Conservation (phyloP, 2,329 filamentous ascomycete species). For the Arthrobotrys megalospora region DNA sequence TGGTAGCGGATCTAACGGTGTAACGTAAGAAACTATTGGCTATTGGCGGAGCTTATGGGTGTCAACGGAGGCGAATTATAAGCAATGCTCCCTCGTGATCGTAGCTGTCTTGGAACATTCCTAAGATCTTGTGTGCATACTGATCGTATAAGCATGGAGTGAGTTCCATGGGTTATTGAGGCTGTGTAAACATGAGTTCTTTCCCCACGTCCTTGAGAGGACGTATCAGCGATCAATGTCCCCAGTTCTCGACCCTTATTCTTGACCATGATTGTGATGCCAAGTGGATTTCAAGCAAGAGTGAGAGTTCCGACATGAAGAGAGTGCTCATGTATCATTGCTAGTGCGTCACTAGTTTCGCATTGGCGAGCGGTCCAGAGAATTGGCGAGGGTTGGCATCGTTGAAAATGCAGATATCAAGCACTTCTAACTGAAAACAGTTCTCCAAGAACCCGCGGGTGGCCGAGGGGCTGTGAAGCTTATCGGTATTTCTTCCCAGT, state of each 20-base stretch:
- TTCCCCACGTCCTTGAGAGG: conserved; percentile 35
- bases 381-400: conserved; percentile 45
- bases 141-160: conserved; percentile 18
- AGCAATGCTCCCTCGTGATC: conserved; percentile 42
- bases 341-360: conserved; percentile 28
- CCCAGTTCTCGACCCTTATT: conserved; percentile 9
- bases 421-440: conserved; percentile 17
- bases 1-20: conserved; percentile 2
- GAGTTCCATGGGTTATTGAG: conserved; percentile 22
- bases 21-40: conserved; percentile 25
- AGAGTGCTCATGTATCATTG: conserved; percentile 5
- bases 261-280: conserved; percentile 22
- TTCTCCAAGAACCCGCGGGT: conserved; percentile 16
- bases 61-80: conserved; percentile 24
- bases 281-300: conserved; percentile 16
- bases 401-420: conserved; percentile 18
- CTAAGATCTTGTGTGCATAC: conserved; percentile 16
- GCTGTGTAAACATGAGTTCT: conserved; percentile 28
- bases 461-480: conserved; percentile 56
- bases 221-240: conserved; percentile 27
- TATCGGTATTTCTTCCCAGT: conserved; percentile 29
- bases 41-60: too few relatives aligned
- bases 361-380: conserved; percentile 36
- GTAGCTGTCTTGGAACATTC: neutral
- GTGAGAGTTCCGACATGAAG: conserved; percentile 12